Conservation (phyloP, 371 early-diverging fungal species). For the Actinomortierella wolfii region DNA sequence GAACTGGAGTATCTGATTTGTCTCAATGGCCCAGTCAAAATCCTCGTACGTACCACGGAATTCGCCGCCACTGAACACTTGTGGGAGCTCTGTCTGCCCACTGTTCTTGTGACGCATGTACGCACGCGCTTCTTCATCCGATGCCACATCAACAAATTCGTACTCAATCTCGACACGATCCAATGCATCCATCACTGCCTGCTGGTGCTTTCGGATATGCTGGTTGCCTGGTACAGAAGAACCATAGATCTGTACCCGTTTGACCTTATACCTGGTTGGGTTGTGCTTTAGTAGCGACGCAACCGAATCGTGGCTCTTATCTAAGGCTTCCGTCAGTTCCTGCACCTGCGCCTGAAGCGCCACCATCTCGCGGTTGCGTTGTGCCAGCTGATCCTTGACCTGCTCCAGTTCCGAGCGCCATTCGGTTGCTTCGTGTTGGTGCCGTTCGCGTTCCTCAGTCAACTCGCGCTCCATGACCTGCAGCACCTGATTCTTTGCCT, state of each 20-base stretch:
- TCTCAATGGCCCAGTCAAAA: conserved; percentile 43
- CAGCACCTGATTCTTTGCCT: conserved; percentile 14
- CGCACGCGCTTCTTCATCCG: conserved; percentile 22
- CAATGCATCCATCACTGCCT: conserved; percentile 17
- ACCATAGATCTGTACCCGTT: conserved; percentile 34
- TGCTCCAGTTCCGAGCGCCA: conserved; percentile 26
- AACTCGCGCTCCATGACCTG: too few species aligned
- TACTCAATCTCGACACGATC: conserved; percentile 30
- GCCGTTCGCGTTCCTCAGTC: too few species aligned
- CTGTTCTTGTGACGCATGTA: conserved; percentile 37
- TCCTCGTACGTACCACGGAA: conserved; percentile 36
- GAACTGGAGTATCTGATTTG: conserved; percentile 37
- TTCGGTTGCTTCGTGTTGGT: too few species aligned
- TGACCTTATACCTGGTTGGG: conserved; percentile 23
- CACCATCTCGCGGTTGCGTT: conserved; percentile 21
- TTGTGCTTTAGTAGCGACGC: too few species aligned
- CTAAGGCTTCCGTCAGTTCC: conserved; percentile 24
- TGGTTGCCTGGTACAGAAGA: conserved; percentile 37
- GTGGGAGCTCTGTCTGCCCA: conserved; percentile 21
- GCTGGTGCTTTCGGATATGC: conserved; percentile 11
- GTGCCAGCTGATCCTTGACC: conserved; percentile 14
- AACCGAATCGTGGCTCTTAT: neutral
- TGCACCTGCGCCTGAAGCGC: conserved; percentile 32
- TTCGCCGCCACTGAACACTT: conserved; percentile 34
- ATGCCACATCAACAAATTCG: conserved; percentile 35